Base-by-base conservation (phyloP, 768 basidiomycete species). In the Mycena galericulata region DNA sequence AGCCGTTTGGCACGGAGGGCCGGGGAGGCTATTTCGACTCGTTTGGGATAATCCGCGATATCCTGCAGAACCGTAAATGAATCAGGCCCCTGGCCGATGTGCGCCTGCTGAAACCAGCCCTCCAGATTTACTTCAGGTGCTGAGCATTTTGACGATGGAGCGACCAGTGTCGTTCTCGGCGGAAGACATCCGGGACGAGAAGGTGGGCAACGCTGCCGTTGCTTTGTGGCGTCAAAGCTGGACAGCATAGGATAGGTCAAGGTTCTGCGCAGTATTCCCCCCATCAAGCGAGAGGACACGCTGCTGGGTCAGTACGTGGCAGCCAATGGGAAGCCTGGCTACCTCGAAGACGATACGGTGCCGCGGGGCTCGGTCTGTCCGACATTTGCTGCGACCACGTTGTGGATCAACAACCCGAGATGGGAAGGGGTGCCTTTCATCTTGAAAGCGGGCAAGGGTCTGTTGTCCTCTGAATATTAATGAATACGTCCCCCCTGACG, bases 381-480 rank as follows among this genome's bases (percentile, higher is more conserved):
- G 18, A 99, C 97, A 2, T 99, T 91, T 75, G 97, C 97, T 45
- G 95, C 95, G 2, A 90, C 90, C 49, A 93, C 92, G 15, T 85
- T 99, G n/a, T 93, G 90, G 90, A 94, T 99, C 79, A 86, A 98
- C 82, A 98, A 95, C 78, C 95, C 94, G 1, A 85, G 98, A 68
- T 99, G 97, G 97, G 97, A 99, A 77, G 97, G 97, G 67, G 97
- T 99, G 9, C 98, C 97, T 0, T 99, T 99, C 84, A 95, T 99
- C 76, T 86, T 99, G 74, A 98, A 96, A 83, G 98, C 97, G n/a
- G 97, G 97, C 56, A 99, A 99, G 87, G 97, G 96, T 93, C 72
- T 60, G 85, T 77, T 30, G 27, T 49, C 65, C 11, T 29, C 57
- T 55, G 65, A 67, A 29, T 72, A 41, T 50, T 56, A 36, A 41